These are phyloP conservation scores for Epichloe amarillans DNA, from an alignment of 2,329 filamentous ascomycete genomes.

Conservation along the genomic window DNA sequence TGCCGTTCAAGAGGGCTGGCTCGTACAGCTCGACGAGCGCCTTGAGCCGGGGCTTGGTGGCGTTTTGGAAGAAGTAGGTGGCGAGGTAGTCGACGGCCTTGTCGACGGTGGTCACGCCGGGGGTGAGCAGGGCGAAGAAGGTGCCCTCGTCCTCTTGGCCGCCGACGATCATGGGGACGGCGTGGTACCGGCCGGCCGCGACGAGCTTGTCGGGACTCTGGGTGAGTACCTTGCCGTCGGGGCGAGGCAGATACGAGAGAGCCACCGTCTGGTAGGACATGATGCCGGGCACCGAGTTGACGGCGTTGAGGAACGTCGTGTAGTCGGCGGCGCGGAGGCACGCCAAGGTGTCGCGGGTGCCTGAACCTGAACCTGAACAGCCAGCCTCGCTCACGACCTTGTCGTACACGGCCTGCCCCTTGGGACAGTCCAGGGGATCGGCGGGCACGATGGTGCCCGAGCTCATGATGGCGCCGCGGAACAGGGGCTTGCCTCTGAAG, in stretches of 20 bases:
- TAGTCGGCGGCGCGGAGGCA: conserved; percentile 34
- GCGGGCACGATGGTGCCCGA: conserved; percentile 33
- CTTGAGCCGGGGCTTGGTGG: conserved; percentile 36
- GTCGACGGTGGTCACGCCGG: conserved; percentile 41
- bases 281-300: conserved; percentile 8
- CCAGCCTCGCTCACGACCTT: not conserved
- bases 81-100: conserved; percentile 49
- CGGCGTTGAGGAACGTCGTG: conserved; percentile 29
- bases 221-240: conserved; percentile 17
- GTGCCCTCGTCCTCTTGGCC: conserved; percentile 2
- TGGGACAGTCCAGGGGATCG: not conserved
- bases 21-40: conserved; percentile 51
- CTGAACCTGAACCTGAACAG: not conserved
- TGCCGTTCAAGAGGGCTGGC: conserved; percentile 41
- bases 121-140: not conserved
- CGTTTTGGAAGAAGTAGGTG: conserved; percentile 44
- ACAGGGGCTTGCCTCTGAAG: not conserved
- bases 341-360: conserved; percentile 25
- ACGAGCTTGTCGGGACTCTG: conserved; percentile 13
- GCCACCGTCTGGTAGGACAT: not conserved
- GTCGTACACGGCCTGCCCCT: not conserved
- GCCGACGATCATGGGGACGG: conserved; percentile 9
- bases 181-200: conserved; percentile 46
- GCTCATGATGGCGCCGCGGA: conserved; percentile 5
- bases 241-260: conserved; percentile 1